Evolutionary conservation across 768 basidiomycete genomes (phyloP).

Genomic region (Pilatotrama ljubarskyi): DNA sequence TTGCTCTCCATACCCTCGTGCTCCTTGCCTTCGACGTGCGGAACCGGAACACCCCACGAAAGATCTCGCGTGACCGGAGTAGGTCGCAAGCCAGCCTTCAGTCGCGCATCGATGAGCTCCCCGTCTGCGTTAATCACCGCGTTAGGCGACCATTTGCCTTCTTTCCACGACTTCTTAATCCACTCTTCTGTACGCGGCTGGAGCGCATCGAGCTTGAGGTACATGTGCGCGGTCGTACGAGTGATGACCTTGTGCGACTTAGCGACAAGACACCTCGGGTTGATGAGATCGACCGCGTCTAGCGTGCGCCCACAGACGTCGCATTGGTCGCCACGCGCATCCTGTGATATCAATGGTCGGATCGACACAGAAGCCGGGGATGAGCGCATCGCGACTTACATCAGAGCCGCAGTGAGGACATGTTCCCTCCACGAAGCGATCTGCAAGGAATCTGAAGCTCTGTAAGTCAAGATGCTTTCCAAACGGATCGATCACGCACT

Average conservation of each 20-base stretch:
- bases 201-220: conserved; percentile 79
- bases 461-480: conserved; percentile 14
- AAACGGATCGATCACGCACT: conserved; percentile 45
- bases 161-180: conserved; percentile 76
- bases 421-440: conserved; percentile 97
- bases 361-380: background rate
- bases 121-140: conserved; percentile 88
- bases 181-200: conserved; percentile 85
- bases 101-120: conserved; percentile 83
- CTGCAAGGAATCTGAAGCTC: conserved; percentile 78
- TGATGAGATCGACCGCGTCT: conserved; percentile 89
- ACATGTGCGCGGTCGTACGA: conserved; percentile 85
- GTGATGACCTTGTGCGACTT: conserved; percentile 77
- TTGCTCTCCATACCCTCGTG: conserved; percentile 88
- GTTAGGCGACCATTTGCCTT: conserved; percentile 92
- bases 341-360: conserved; percentile 45
- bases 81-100: conserved; percentile 82
- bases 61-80: conserved; percentile 94
- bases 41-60: conserved; percentile 95
- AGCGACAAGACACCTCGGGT: conserved; percentile 91
- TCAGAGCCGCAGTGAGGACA: conserved; percentile 93
- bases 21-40: conserved; percentile 67
- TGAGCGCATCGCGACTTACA: conserved; percentile 40
- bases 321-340: conserved; percentile 98
- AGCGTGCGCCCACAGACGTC: conserved; percentile 91